Base-by-base conservation (phyloP, 2,329 filamentous ascomycete species). In the Mollisia scopiformis region DNA sequence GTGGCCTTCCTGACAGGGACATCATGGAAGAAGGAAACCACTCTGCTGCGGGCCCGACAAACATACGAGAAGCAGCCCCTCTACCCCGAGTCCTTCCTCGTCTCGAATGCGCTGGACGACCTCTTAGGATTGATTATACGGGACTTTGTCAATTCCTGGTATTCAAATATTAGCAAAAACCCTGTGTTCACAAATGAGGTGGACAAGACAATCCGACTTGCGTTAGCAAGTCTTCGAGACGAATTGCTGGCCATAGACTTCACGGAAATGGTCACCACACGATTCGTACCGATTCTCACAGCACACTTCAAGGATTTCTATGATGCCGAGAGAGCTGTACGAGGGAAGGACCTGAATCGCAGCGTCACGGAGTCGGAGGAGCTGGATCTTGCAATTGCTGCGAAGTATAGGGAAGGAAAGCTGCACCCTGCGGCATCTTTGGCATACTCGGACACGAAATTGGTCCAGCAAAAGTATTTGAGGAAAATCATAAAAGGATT, bases 361-460 rank as follows among this genome's bases (percentile, higher is more conserved):
- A 93, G 89, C 66, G 88, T 99, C 58, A 98, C 96, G 2, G 95
- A 99, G 77, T 96, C 93, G 0, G 94, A 97, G 73, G 95, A 99
- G 81, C 80, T 99, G 69, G 93, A 98, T 75, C 81, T 96, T 67
- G 95, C 95, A 1, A 96, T 99, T 75, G 95, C 95, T n/a, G 89
- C 86, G 41, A 97, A 96, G 76, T 99, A 95, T 76, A 89, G 85
- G 57, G 90, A 96, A 74, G 94, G 94, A 27, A 92, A 90, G 65
- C 80, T 99, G 61, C 96, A 99, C 73, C 84, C 91, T 4, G 95
- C 95, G 5, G 93, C 91, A 5, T 90, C 89, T 14, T 78, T 97
- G 69, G 87, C 90, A 31, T 93, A 92, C 71, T 90, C 92, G 1
- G 93, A 97, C 71, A 91, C 88, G 62, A 95, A 92, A 74, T 81